Base-by-base conservation (phyloP, 306 rosid species). In the Pterocarpus santalinus region DNA sequence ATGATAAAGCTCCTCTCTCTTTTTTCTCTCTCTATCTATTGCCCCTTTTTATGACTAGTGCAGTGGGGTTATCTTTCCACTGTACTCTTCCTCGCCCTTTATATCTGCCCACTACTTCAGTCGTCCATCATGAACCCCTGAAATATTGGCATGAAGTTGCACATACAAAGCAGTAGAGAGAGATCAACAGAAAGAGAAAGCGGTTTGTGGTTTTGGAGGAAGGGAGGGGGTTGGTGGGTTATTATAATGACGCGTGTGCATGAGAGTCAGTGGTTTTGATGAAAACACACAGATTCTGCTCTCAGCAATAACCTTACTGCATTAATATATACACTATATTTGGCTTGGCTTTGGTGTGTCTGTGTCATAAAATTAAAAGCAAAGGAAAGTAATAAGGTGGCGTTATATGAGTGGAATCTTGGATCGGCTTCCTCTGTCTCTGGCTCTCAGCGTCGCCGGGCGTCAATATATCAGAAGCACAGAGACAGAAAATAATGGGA, bases 261-360 rank as follows among this genome's bases (percentile, higher is more conserved):
- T 86, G 78, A 64, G 79, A 81, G 87, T 83, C 79, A 80, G 84
- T 84, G 87, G 88, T 69, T 73, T 79, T 73, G 76, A 79, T 32
- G 43, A 72, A 80, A 85, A 75, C 81, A 84, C 79, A 76, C 44
- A 17, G 82, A 69, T 70, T 76, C 44, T 41, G 34, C 65, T 17
- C 60, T 41, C 51, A 17, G 8, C 46, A 67, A 16, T 63, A 22
- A 22, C 28, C 28, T 22, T 22, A 22, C 28, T 22, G 28, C 28
- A 22, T 22, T 22, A 22, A 22, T 22, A 22, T 22, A 22, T 22
- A 22, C 28, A 22, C 28, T 22, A 22, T 22, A 22, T 22, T 22
- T 22, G 28, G 28, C 28, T 22, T 22, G 28, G 28, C 28, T 22
- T 22, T 22, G 28, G 28, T 22, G 28, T 22, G 28, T 22, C 0